A percentile compares a stretch with the other conserved stretches of the same genome.
phyloP scores from a whole-genome alignment of 208 protist genomes.

The Naegleria fowleri region DNA sequence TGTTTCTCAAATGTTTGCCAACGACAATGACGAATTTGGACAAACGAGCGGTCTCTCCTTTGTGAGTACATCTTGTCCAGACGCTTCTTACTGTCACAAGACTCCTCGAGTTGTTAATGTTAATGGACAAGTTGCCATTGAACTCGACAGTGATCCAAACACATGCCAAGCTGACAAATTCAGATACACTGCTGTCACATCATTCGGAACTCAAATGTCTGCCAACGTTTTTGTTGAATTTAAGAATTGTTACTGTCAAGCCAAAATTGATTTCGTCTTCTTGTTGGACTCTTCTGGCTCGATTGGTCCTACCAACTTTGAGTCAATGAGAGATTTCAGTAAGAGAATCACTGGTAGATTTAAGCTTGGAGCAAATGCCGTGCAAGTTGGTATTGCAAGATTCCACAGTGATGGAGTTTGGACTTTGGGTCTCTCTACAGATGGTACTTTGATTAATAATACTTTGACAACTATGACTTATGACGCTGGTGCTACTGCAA shows the following conservation, averaged over 20 bases:
- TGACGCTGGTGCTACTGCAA: neutral
- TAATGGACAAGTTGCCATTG: neutral
- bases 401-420: neutral
- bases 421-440: neutral
- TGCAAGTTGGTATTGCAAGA: neutral
- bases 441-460: neutral
- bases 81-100: neutral
- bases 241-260: neutral
- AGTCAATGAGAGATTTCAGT: neutral
- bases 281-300: slow-evolving; percentile 6
- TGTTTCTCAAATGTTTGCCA: neutral
- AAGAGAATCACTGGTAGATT: neutral
- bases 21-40: neutral
- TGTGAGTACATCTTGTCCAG: neutral
- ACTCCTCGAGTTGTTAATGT: neutral
- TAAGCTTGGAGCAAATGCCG: neutral
- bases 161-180: neutral
- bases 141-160: neutral
- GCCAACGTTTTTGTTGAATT: neutral
- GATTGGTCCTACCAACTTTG: neutral
- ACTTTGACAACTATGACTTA: neutral
- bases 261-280: neutral
- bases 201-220: neutral
- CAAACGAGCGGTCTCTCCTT: neutral
- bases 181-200: neutral